These are phyloP conservation scores for Podosphaera fusca DNA, from an alignment of 2,329 filamentous ascomycete genomes.

Conservation along the genomic window DNA sequence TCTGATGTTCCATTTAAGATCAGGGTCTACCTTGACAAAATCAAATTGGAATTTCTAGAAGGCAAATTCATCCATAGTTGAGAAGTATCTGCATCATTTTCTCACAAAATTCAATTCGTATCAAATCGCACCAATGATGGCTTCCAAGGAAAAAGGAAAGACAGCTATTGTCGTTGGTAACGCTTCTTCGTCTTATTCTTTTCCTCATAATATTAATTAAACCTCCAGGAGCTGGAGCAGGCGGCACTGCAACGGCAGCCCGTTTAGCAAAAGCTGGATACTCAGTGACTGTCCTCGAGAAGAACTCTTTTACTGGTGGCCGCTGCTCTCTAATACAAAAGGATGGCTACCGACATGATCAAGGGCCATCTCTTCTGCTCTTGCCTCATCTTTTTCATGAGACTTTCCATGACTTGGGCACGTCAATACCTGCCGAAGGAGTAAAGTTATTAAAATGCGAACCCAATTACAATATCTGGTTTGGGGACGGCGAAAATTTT, in stretches of 20 bases:
- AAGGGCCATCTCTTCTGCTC: constrained; percentile 51
- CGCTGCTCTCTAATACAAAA: constrained; percentile 42
- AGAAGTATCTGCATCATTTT: constrained; percentile 4
- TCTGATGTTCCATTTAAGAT: neutral
- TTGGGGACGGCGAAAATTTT: constrained; percentile 41
- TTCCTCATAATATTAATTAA: constrained; percentile 2
- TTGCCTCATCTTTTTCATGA: constrained; percentile 48
- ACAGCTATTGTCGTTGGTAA: constrained; percentile 30
- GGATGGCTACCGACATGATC: constrained; percentile 46
- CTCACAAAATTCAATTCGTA: neutral
- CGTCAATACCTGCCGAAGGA: constrained; percentile 39
- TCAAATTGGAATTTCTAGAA: neutral
- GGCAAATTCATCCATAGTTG: neutral
- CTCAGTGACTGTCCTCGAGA: constrained; percentile 54
- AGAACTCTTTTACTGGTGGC: constrained; percentile 50
- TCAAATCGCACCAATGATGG: constrained; percentile 6
- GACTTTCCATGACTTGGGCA: constrained; percentile 45
- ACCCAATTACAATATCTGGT: constrained; percentile 55
- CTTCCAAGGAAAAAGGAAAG: constrained; percentile 16
- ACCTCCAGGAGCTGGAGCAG: constrained; percentile 39
- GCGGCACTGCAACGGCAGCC: constrained; percentile 48
- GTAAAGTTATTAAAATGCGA: constrained; percentile 47
- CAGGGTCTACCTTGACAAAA: neutral
- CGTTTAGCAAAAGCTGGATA: constrained; percentile 48
- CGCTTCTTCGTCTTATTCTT: constrained; percentile 4